Base-by-base conservation (phyloP, 768 basidiomycete species). In the Collybiopsis confluens region DNA sequence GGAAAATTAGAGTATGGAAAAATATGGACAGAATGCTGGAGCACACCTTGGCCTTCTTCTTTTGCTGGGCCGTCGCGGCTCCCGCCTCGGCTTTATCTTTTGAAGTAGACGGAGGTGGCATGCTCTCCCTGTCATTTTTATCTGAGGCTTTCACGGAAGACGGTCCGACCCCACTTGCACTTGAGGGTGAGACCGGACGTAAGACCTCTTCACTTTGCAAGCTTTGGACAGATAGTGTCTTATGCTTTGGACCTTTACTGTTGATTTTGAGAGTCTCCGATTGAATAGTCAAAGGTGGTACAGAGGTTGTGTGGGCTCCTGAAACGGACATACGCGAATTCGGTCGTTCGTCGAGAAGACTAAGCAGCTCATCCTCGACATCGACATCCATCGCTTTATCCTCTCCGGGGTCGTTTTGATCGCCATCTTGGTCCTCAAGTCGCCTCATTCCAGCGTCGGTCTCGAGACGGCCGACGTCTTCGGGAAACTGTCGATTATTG, bases 281-380 rank as follows among this genome's bases (percentile, higher is more conserved):
- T 40, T 23, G 26, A 26, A 23, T 16, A 18, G 16, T 52, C 13
- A 23, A 41, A 21, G 3, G 15, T 18, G 54, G 48, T 57, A 16
- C 57, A 26, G 47, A 44, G 10, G 13, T 36, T 7, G 18, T 46
- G 3, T 16, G 45, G 21, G 27, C 18, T 6, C 5, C 13, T 48
- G 36, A 37, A n/a, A 35, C 20, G 10, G 47, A 37, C 47, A 48
- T 48, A 21, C 47, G 63, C 37, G 58, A 58, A 10, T 64, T 58
- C 26, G 65, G 67, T 24, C 63, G 68, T 58, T 82, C 85, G 60
- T 86, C 87, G 27, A 90, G 71, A 23, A 90, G 70, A 60, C 85
- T 86, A 54, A 88, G 73, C 45, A 89, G 67, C 67, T 89, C 88
- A 58, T 86, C 80, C 54, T 86, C 84, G 21, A 83, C 77, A 52